These are phyloP conservation scores for Daldinia childiae DNA, from an alignment of 495 filamentous ascomycete genomes.

Conservation along the genomic window DNA sequence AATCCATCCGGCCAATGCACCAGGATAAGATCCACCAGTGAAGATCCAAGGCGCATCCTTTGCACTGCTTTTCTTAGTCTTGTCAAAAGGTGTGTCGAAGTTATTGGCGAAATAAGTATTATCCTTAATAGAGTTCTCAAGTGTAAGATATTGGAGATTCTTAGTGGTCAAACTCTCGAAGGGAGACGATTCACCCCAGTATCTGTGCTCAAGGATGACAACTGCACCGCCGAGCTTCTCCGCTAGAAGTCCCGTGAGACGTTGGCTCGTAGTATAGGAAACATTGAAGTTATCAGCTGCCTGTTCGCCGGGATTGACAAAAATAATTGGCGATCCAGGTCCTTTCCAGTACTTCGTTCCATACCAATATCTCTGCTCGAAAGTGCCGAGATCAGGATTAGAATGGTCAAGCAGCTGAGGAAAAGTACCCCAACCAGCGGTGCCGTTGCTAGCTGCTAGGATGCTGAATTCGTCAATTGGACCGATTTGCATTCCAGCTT, in stretches of 20 bases:
- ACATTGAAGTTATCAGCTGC: slow-evolving; percentile 61
- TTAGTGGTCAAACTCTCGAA: slow-evolving; percentile 62
- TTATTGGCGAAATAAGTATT: slow-evolving; percentile 70
- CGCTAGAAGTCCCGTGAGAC: slow-evolving; percentile 63
- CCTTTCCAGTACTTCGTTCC: slow-evolving; percentile 64
- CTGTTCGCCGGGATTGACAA: slow-evolving; percentile 70
- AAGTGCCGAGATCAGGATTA: slow-evolving; percentile 64
- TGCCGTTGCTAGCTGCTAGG: slow-evolving; percentile 16
- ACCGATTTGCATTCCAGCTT: slow-evolving; percentile 45
- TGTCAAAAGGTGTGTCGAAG: slow-evolving; percentile 67
- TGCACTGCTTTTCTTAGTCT: slow-evolving; percentile 60
- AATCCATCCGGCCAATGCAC: slow-evolving; percentile 70
- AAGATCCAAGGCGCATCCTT: slow-evolving; percentile 70
- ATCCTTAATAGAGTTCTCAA: slow-evolving; percentile 70
- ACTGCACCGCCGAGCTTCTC: slow-evolving; percentile 65
- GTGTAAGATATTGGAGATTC: slow-evolving; percentile 69
- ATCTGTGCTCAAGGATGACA: slow-evolving; percentile 67
- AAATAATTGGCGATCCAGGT: slow-evolving; percentile 62
- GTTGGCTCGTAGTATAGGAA: slow-evolving; percentile 62
- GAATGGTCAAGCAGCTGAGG: slow-evolving; percentile 66
- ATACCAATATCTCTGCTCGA: slow-evolving; percentile 67
- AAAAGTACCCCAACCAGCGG: slow-evolving; percentile 53
- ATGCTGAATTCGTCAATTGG: slow-evolving; percentile 38
- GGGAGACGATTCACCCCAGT: slow-evolving; percentile 70
- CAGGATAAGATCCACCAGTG: slow-evolving; percentile 71